phyloP scores from a whole-genome alignment of 1,284 basidiomycete species.

The Xerocomus amazonicus region DNA sequence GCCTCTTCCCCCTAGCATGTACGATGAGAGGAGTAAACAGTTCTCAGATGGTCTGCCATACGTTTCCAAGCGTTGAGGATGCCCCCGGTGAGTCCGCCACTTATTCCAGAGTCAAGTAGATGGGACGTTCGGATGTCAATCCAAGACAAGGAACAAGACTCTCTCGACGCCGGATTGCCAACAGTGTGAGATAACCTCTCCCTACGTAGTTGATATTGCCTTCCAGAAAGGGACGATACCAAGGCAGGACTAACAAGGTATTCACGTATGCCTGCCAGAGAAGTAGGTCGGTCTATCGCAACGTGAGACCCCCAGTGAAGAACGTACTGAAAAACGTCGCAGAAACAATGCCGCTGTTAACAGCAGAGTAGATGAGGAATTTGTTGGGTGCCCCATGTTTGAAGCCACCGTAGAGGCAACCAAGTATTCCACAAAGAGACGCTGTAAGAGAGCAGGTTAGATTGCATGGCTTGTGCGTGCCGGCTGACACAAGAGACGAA shows the following conservation, averaged over 20 bases:
- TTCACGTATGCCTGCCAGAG: slow-evolving; percentile 58
- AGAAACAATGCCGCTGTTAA: slow-evolving; percentile 66
- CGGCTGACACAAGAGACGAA: slow-evolving; percentile 45
- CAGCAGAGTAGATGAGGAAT: slow-evolving; percentile 39
- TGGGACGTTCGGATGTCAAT: slow-evolving; percentile 52
- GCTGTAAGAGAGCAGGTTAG: slow-evolving; percentile 20
- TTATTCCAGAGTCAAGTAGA: slow-evolving; percentile 59
- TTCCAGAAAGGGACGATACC: slow-evolving; percentile 24
- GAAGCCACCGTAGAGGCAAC: slow-evolving; percentile 52
- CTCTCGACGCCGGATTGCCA: slow-evolving; percentile 4
- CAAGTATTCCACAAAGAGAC: slow-evolving; percentile 51
- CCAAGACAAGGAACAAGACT: slow-evolving; percentile 35
- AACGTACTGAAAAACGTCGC: slow-evolving; percentile 68
- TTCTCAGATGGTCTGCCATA: slow-evolving; percentile 23
- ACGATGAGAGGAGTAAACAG: background rate
- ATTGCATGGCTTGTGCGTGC: slow-evolving; percentile 1
- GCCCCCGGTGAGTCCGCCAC: slow-evolving; percentile 61
- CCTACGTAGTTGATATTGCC: slow-evolving; percentile 38
- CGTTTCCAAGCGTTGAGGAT: slow-evolving; percentile 46
- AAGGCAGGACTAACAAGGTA: slow-evolving; percentile 58
- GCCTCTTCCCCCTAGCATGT: slow-evolving; percentile 38
- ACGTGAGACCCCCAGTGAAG: background rate
- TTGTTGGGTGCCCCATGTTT: slow-evolving; percentile 41
- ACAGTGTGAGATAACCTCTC: slow-evolving; percentile 25
- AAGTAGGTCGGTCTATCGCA: slow-evolving; percentile 1